Base-by-base conservation (phyloP, 2,329 filamentous ascomycete genomes). In the Didymellaceae sp. region DNA sequence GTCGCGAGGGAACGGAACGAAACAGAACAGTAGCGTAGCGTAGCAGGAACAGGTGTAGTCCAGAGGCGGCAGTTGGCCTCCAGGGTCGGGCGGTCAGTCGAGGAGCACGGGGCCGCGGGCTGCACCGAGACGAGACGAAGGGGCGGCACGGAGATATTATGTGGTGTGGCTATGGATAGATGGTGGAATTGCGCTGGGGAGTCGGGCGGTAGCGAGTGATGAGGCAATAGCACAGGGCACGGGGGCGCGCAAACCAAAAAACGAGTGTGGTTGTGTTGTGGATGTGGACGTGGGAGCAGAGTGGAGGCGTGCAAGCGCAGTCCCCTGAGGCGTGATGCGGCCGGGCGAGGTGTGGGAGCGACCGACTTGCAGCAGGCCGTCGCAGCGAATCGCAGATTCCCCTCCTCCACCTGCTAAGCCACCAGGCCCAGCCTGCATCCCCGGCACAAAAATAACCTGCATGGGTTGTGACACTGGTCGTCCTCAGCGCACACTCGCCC, bases 391-490 rank as follows among this genome's bases (percentile, higher is more conserved):
- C 14, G 41, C 49, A 41, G 37, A 33, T 40, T 46, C 42, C 42
- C 43, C 49, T 52, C 48, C 48, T 42, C 39, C 38, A 34, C 37
- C 32, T 42, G 58, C 58, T 61, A 49, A 61, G 58, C 58, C 58
- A 61, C 58, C 42, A 39, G n/a, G 35, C 5, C 35, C 44, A 42
- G 32, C 42, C 55, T 61, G 55, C 55, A 59, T 60, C 40, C 47
- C 46, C 45, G 46, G 57, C 59, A 59, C 61, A 61, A 61, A 65
- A 65, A 65, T 65, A 65, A 61, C 61, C 54, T 55, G 48, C 48
- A 46, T 60, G n/a, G n/a, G 47, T 40, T 55, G 61, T 63, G 59
- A 63, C 61, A 63, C 62, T 62, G 43, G 55, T 45, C 39, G 41
- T 52, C 42, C 37, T 42, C 38, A 37, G 42, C 21, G 50, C 50